Conservation (phyloP, 768 basidiomycete species). For the Lanmaoa pseudosensibilis region DNA sequence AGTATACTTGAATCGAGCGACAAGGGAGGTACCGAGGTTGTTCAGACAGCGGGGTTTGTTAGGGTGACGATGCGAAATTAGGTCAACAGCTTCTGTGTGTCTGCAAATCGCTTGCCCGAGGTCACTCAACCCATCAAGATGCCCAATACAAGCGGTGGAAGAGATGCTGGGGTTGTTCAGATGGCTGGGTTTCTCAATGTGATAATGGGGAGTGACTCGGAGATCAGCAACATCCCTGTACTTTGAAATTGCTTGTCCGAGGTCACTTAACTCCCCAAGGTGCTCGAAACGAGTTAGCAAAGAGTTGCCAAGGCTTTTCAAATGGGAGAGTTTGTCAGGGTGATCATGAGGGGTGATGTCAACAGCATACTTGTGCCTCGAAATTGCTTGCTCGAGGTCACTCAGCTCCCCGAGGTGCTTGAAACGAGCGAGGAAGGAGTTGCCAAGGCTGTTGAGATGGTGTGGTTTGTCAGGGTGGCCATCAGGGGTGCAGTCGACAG, state of each 20-base stretch:
- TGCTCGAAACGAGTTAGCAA: neutral
- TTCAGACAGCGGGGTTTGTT: neutral
- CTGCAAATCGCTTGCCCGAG: too few species aligned
- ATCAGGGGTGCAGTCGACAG: too few species aligned
- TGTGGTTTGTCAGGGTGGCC: too few species aligned
- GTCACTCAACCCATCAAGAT: too few species aligned
- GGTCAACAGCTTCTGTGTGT: too few species aligned
- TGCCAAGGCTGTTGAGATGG: neutral
- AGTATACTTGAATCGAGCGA: neutral
- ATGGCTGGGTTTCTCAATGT: too few species aligned
- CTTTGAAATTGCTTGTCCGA: neutral
- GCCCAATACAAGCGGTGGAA: too few species aligned
- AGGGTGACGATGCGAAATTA: neutral
- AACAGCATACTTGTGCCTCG: neutral
- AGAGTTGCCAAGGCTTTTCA: neutral
- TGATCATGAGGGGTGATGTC: neutral
- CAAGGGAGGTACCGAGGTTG: neutral
- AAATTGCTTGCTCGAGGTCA: slow-evolving; percentile 1
- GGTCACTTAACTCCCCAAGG: neutral
- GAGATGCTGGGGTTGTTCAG: too few species aligned
- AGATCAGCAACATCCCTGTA: neutral
- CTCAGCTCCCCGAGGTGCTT: neutral
- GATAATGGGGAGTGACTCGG: neutral
- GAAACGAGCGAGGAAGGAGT: neutral
- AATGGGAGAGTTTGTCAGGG: neutral